Base-by-base conservation (phyloP, 2,329 filamentous ascomycete species). In the Colletotrichum acutatum region DNA sequence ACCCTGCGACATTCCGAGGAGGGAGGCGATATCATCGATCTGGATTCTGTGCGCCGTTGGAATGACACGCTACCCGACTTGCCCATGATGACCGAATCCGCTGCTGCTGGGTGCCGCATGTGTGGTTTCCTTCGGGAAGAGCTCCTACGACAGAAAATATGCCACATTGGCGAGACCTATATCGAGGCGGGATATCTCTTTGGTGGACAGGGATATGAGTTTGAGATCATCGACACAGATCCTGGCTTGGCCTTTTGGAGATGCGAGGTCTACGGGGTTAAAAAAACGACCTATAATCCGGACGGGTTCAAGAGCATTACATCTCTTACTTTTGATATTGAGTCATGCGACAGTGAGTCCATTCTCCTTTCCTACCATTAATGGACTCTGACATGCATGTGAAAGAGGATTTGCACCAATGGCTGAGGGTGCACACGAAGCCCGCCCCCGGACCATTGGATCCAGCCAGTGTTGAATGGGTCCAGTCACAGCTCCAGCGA, bases 121-220 rank as follows among this genome's bases (percentile, higher is more conserved):
- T 68, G 65, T 32, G 57, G 16, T 1, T 68, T 68, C 11, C 4
- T 68, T 3, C 65, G 65, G n/a, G 22, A 53, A 26, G n/a, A n/a
- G 3, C 12, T 67, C 2, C 4, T 61, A 9, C n/a, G 19, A 4
- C 37, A 56, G 16, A 11, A 34, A 9, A 11, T 61, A 19, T 2
- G 2, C 3, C 26, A 54, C 30, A 5, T 6, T 7, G 57, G 65
- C 6, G 9, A 60, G 4, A 46, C 62, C 2, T 3, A 3, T 14
- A 16, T 68, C 4, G 11, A 3, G 6, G 65, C 19, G 1, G 65
- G 46, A 2, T 68, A 68, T 19, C 4, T 37, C 6, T 68, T 46
- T 57, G 65, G 46, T 3, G 65, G 8, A 2, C 4, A 67, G 2
- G 24, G 56, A 42, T 22, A 42, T 5, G 19, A 6, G 8, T 8